A percentile compares a stretch with the other conserved stretches of the same genome.
Evolutionary conservation across 31 red algal genomes (phyloP).

Genomic region (Asparagopsis taxiformis): DNA sequence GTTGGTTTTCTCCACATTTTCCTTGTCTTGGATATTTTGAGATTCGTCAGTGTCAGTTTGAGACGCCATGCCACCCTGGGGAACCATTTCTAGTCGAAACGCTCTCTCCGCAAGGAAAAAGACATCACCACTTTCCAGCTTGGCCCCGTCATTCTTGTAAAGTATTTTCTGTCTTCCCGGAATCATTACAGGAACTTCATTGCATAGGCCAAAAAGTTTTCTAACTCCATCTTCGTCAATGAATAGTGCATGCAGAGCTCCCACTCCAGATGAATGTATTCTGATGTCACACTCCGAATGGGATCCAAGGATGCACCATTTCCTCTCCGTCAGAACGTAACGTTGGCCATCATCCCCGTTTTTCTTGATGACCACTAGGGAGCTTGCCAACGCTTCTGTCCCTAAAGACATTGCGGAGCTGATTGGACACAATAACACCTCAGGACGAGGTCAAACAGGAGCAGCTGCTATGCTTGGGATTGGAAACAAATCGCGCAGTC

Average conservation of each 20-base stretch:
- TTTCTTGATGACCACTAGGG: constrained; percentile 45
- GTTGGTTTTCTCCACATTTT: background rate
- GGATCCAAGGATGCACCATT: constrained; percentile 50
- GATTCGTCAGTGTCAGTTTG: background rate
- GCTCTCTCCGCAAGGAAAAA: constrained; percentile 2
- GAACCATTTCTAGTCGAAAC: constrained; percentile 1
- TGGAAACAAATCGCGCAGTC: no score
- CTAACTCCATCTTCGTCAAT: constrained; percentile 6
- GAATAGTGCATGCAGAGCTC: constrained; percentile 48
- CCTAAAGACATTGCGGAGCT: background rate
- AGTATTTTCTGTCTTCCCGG: background rate
- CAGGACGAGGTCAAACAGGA: no score
- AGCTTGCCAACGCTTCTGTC: constrained; percentile 2
- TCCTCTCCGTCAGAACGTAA: constrained; percentile 27
- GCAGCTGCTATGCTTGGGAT: no score
- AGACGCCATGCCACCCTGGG: background rate
- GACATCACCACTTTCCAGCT: background rate
- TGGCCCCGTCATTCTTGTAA: constrained; percentile 10
- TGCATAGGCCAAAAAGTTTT: constrained; percentile 12
- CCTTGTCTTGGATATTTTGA: background rate
- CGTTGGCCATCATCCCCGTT: constrained; percentile 27
- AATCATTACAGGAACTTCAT: constrained; percentile 13
- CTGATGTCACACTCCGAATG: constrained; percentile 60
- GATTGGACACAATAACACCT: no score
- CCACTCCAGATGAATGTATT: constrained; percentile 21